phyloP scores from a whole-genome alignment of 2,329 filamentous ascomycete species.

The Blumeria graminis region DNA sequence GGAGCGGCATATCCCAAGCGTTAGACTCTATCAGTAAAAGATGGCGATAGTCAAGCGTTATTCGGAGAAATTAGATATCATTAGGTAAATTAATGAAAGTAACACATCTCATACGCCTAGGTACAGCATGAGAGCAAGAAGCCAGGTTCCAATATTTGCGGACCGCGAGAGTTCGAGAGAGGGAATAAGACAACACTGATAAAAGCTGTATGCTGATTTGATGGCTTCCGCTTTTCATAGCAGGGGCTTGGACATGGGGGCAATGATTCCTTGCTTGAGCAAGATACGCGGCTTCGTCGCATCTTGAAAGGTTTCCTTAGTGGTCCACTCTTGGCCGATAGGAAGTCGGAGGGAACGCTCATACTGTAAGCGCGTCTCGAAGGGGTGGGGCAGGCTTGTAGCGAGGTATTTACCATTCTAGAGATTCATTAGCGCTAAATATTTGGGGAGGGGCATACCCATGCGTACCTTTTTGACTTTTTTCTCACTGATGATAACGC shows the following conservation, averaged over 20 bases:
- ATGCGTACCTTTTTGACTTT: constrained; percentile 52
- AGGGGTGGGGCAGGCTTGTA: constrained; percentile 63
- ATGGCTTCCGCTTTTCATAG: constrained; percentile 5
- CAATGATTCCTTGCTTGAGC: constrained; percentile 75
- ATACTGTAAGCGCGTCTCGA: constrained; percentile 71
- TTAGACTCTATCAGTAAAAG: too few species aligned
- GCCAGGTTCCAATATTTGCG: too few species aligned
- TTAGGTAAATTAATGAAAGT: too few species aligned
- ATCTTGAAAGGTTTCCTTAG: constrained; percentile 84
- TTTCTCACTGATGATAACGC: constrained; percentile 86
- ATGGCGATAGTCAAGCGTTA: too few species aligned
- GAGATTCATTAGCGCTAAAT: constrained; percentile 2
- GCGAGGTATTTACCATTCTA: constrained; percentile 76
- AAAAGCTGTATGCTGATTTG: too few species aligned
- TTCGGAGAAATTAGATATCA: too few species aligned
- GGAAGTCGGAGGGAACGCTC: constrained; percentile 70
- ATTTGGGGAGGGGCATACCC: neutral
- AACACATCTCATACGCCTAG: too few species aligned
- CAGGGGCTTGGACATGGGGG: constrained; percentile 58
- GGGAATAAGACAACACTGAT: too few species aligned
- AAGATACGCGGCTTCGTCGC: constrained; percentile 72
- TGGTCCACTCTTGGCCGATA: constrained; percentile 83
- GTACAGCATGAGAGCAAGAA: too few species aligned
- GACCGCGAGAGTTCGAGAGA: too few species aligned
- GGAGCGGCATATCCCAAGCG: too few species aligned